These are phyloP conservation scores for Coffea eugenioides DNA, from an alignment of 257 asterid species.

Conservation along the genomic window DNA sequence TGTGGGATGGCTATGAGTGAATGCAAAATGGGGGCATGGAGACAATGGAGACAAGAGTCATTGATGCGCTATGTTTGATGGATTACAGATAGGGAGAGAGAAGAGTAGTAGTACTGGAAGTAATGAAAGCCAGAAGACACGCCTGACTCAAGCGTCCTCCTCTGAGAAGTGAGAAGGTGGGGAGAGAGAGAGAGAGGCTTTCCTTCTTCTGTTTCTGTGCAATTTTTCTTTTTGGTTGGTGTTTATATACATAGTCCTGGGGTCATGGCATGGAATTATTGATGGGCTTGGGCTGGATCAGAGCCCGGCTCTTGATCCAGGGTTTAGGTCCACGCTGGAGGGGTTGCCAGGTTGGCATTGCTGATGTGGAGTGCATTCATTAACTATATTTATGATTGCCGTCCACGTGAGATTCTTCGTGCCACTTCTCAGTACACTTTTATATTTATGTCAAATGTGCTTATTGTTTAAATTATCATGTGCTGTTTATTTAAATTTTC, in stretches of 20 bases:
- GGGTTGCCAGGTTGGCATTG: constrained; percentile 17
- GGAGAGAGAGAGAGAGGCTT: not conserved
- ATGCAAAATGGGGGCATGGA: constrained; percentile 20
- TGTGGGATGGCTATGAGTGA: constrained; percentile 19
- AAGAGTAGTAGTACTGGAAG: no score
- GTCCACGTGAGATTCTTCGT: no score
- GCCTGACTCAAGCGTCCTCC: constrained; percentile 18
- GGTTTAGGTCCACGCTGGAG: constrained; percentile 22
- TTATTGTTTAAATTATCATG: no score
- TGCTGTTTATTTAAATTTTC: no score
- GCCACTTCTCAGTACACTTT: no score
- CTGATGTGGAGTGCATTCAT: constrained; percentile 18
- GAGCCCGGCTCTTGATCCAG: not conserved
- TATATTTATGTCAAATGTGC: no score
- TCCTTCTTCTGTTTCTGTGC: constrained; percentile 12
- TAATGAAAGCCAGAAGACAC: constrained; percentile 32
- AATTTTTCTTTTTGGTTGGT: constrained; percentile 4
- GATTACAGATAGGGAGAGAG: constrained; percentile 19
- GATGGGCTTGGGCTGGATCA: not conserved
- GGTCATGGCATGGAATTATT: no score
- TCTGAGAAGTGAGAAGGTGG: constrained; percentile 1
- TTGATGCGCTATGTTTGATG: constrained; percentile 31
- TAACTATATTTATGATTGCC: not conserved
- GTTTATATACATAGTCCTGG: constrained; percentile 8
- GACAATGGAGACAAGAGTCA: constrained; percentile 54